These are phyloP conservation scores for Dactylonectria macrodidyma DNA, from an alignment of 2,329 filamentous ascomycete species.

Conservation along the genomic window DNA sequence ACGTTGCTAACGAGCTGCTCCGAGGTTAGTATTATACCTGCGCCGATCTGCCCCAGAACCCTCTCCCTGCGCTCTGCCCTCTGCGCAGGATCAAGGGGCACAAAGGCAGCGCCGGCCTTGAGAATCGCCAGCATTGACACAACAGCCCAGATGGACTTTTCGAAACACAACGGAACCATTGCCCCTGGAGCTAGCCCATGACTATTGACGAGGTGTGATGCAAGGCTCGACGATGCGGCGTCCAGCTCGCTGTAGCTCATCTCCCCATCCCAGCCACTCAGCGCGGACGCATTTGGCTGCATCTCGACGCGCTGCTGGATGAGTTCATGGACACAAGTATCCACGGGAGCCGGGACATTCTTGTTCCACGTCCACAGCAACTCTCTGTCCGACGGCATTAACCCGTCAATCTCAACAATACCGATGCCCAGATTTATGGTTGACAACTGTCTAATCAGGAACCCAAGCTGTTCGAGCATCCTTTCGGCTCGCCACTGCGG, in stretches of 20 bases:
- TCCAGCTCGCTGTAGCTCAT: constrained; percentile 33
- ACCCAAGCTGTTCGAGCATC: constrained; percentile 12
- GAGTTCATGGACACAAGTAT: constrained; percentile 25
- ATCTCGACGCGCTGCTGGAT: constrained; percentile 8
- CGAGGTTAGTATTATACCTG: constrained; percentile 15
- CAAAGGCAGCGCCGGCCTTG: constrained; percentile 23
- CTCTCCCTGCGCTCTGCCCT: background rate
- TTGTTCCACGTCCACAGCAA: constrained; percentile 28
- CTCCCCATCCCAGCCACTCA: constrained; percentile 31
- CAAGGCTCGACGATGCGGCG: constrained; percentile 19
- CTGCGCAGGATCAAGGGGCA: constrained; percentile 23
- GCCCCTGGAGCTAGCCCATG: background rate
- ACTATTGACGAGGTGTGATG: constrained; percentile 16
- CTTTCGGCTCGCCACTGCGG: constrained; percentile 26
- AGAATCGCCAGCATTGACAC: constrained; percentile 26
- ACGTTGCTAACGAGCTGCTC: background rate
- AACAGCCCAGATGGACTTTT: constrained; percentile 26
- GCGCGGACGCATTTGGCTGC: constrained; percentile 15
- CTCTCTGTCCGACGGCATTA: constrained; percentile 12
- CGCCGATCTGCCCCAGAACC: constrained; percentile 3
- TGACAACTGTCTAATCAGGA: constrained; percentile 14
- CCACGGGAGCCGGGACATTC: constrained; percentile 15
- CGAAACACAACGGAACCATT: constrained; percentile 26
- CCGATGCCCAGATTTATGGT: background rate
- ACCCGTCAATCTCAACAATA: constrained; percentile 2